A percentile compares a stretch with the other conserved stretches of the same genome.
These are phyloP conservation scores for Colletotrichum navitas DNA, from an alignment of 2,329 filamentous ascomycete species.

Conservation along the genomic window DNA sequence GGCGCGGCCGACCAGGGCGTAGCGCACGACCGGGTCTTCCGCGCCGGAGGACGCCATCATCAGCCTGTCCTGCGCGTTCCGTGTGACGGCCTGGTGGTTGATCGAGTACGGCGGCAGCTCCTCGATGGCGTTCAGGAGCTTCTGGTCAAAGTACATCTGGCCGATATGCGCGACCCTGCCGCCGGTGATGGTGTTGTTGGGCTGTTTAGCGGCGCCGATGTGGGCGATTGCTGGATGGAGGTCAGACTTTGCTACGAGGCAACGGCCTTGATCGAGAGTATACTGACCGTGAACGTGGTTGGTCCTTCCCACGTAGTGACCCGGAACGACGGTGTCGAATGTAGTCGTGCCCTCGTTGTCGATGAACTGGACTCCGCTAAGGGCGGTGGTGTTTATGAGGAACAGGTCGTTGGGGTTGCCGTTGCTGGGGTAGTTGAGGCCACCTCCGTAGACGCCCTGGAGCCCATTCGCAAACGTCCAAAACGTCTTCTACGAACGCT, in stretches of 20 bases:
- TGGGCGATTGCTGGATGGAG: slow-evolving; percentile 50
- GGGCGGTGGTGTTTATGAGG: slow-evolving; percentile 51
- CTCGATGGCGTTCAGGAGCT: slow-evolving; percentile 66
- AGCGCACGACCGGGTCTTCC: slow-evolving; percentile 70
- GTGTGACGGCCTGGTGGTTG: slow-evolving; percentile 61
- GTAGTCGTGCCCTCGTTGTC: slow-evolving; percentile 56
- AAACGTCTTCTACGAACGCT: background rate
- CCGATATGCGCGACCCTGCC: slow-evolving; percentile 68
- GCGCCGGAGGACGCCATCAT: slow-evolving; percentile 61
- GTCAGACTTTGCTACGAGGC: background rate
- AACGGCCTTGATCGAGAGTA: slow-evolving; percentile 51
- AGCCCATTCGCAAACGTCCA: background rate
- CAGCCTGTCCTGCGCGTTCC: slow-evolving; percentile 66
- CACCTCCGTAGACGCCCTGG: slow-evolving; percentile 54
- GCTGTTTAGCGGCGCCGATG: slow-evolving; percentile 49
- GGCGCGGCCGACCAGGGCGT: slow-evolving; percentile 66
- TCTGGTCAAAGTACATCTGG: slow-evolving; percentile 73
- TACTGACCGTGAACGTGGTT: slow-evolving; percentile 60
- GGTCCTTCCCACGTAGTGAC: slow-evolving; percentile 58
- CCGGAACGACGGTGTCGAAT: slow-evolving; percentile 58
- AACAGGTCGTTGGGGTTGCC: slow-evolving; percentile 57
- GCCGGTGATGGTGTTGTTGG: slow-evolving; percentile 51
- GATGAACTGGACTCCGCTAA: slow-evolving; percentile 55
- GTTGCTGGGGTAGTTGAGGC: slow-evolving; percentile 51
- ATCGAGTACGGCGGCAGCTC: slow-evolving; percentile 58